Evolutionary conservation across 768 basidiomycete species (phyloP), one percentile per base, ranked within the genome.

Genomic region (Leccinum rimulosum): DNA sequence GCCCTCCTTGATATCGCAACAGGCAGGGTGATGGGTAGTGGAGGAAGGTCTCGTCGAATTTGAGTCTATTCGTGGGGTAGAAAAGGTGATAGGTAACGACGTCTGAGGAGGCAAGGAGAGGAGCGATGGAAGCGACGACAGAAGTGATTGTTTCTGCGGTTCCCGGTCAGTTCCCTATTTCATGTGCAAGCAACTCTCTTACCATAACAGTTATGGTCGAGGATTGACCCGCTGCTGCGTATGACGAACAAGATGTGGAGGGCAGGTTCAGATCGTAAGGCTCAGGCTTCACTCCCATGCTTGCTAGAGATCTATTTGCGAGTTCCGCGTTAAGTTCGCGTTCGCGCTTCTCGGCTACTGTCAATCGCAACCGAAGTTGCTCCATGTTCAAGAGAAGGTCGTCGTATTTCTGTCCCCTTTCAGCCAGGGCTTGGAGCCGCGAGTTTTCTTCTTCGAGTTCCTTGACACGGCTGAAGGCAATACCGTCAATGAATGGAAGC

Each of bases 391-490:
- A 82, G 56, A 79, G 67, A 54, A 85, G 77, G 14, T 78, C 76
- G 38, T 75, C 73, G 48, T 70, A 69, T 43, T 69, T 69, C 64
- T 68, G 70, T 54, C 76, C 76, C 47, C 70, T 75, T 69, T 83
- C 81, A 59, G 86, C 77, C 61, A 89, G 75, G 43, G 80, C 79
- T 35, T 84, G 79, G 55, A 94, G 84, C 43, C 86, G 80, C 48
- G 83, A 87, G 66, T 92, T 93, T 71, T 93, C 93, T 71, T 88
- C 84, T 75, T 93, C 92, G 31, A 94, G 79, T 69, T 91, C 88
- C 61, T 85, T 83, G 67, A 94, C 90, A 58, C 88, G 92, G 67
- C 92, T 94, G 75, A 60, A 47, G 54, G 52, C 49, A 57, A 62
- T 67, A 48, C 52, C 33, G 61, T 66, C 55, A 74, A 49, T 55